Conservation (phyloP, 257 asterid genomes). For the Penstemon davidsonii region DNA sequence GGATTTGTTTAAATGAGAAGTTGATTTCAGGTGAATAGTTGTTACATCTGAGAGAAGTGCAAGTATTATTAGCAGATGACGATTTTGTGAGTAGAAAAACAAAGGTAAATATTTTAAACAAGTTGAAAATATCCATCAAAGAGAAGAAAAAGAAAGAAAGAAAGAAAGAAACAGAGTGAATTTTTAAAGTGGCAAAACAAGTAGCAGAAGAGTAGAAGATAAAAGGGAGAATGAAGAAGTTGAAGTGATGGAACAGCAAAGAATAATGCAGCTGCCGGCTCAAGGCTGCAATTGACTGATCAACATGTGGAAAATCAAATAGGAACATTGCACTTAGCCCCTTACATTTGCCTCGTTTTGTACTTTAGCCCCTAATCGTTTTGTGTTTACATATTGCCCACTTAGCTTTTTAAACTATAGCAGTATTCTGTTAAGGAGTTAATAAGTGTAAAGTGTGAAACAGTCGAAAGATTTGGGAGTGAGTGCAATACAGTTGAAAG, state of each 20-base stretch:
- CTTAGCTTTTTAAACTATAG: too few relatives aligned
- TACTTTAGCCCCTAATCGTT: too few relatives aligned
- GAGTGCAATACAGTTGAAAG: too few relatives aligned
- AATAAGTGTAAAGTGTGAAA: too few relatives aligned
- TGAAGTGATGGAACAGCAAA: slow-evolving; percentile 29
- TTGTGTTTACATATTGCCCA: too few relatives aligned
- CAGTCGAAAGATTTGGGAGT: too few relatives aligned
- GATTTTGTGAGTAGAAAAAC: slow-evolving; percentile 22
- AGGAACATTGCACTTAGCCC: too few relatives aligned
- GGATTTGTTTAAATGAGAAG: too few relatives aligned
- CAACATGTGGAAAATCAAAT: not conserved
- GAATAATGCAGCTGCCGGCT: slow-evolving; percentile 7
- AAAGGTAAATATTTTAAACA: slow-evolving; percentile 26
- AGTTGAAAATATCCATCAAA: slow-evolving; percentile 20
- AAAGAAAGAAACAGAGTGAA: not conserved
- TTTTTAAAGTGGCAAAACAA: not conserved
- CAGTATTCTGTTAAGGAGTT: too few relatives aligned
- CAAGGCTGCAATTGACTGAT: slow-evolving; percentile 18
- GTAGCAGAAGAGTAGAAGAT: slow-evolving; percentile 2
- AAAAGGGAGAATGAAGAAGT: slow-evolving; percentile 2
- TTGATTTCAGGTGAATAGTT: slow-evolving; percentile 9
- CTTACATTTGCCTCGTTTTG: too few relatives aligned
- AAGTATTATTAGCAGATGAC: slow-evolving; percentile 9
- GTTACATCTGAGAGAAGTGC: slow-evolving; percentile 25
- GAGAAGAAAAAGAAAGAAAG: not conserved